Base-by-base conservation (phyloP, 108 stramenopile species). In the Conticribra weissflogii region DNA sequence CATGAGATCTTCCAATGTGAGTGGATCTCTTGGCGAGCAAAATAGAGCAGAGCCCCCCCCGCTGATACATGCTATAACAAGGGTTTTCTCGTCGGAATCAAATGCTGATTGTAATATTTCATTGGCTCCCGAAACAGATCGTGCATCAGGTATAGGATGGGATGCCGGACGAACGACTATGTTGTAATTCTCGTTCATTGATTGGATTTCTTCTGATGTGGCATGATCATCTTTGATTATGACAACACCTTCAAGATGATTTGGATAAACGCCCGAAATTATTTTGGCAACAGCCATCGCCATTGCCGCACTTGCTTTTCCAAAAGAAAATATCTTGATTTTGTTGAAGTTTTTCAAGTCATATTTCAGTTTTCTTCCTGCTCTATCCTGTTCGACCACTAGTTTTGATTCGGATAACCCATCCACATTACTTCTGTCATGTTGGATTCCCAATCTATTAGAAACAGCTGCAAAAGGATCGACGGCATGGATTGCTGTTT, bases 181-280 rank as follows among this genome's bases (percentile, higher is more conserved):
- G 47, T 76, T 79, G 58, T 68, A 74, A n/a, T 65, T 61, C 25
- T 60, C 52, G 2, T 63, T 17, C 54, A 94, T 62, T n/a, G 51
- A 31, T 50, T 79, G 58, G n/a, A 75, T 49, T 70, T 90, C 90
- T 33, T 86, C 63, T 17, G 54, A 15, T 12, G 88, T 88, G 25
- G 84, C 91, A 79, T 95, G 93, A 59, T 78, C 89, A 71, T 95
- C 93, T 71, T 95, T 95, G 68, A 85, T 84, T 57, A 95, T 90
- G 4, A 87, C 86, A 15, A 87, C 60, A n/a, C 93, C 93, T 2
- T 68, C 77, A 21, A 85, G 21, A 29, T 31, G 45, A 22, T 17
- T 50, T 32, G 59, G 16, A 17, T 49, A 19, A 34, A 22, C 47
- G 63, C 27, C 54, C 27, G 48, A 59, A 18, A 86, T 31, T 16